phyloP scores from a whole-genome alignment of 75 land plant genomes.

The Cupressus sempervirens region DNA sequence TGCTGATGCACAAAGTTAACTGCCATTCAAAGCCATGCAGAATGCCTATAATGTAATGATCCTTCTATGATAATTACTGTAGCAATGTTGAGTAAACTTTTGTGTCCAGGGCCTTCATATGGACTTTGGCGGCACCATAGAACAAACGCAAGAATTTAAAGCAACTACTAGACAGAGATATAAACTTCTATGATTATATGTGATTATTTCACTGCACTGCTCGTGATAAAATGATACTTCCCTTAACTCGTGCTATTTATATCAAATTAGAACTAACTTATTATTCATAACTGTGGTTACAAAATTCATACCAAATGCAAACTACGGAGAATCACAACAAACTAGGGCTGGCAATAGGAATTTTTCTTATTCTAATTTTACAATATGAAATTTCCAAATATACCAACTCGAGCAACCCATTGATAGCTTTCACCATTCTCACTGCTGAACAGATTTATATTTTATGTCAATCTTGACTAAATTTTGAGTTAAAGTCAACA shows the following conservation, averaged over 20 bases:
- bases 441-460: too few species aligned
- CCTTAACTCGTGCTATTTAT: background rate
- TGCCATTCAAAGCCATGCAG: background rate
- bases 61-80: background rate
- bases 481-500: too few species aligned
- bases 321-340: background rate
- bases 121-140: background rate
- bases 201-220: background rate
- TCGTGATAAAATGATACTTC: background rate
- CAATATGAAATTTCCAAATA: background rate
- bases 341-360: background rate
- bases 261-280: background rate
- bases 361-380: background rate
- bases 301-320: background rate
- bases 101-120: background rate
- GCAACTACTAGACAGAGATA: background rate
- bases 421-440: too few species aligned
- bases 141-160: background rate
- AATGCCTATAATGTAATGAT: background rate
- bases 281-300: background rate
- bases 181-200: background rate
- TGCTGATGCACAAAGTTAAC: background rate
- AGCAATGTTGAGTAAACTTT: too few species aligned
- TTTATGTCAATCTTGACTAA: too few species aligned
- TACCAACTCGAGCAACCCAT: background rate